Evolutionary conservation across 2,329 filamentous ascomycete species (phyloP).

Genomic region (Fusarium siculi): DNA sequence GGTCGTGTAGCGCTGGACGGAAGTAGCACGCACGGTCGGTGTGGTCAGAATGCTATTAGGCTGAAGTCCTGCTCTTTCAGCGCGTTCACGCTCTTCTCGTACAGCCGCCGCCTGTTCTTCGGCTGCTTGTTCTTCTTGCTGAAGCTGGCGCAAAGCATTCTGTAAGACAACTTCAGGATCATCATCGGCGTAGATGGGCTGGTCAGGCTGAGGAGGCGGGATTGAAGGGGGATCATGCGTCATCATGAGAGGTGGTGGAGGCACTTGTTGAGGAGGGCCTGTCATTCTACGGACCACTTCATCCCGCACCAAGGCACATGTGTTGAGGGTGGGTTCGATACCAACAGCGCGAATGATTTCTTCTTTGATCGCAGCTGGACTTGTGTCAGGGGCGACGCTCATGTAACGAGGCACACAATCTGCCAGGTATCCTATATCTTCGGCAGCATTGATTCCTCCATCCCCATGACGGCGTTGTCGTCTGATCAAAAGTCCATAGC

Average conservation of each 20-base stretch:
- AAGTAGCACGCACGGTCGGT: slow-evolving; percentile 43
- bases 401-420: slow-evolving; percentile 70
- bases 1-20: slow-evolving; percentile 48
- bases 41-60: slow-evolving; percentile 49
- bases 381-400: slow-evolving; percentile 66
- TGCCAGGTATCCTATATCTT: slow-evolving; percentile 69
- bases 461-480: slow-evolving; percentile 65
- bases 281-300: slow-evolving; percentile 60
- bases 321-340: slow-evolving; percentile 63
- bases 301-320: slow-evolving; percentile 67
- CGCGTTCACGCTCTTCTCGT: slow-evolving; percentile 63
- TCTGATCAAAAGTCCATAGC: slow-evolving; percentile 67
- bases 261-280: slow-evolving; percentile 33
- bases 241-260: slow-evolving; percentile 40
- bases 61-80: slow-evolving; percentile 52
- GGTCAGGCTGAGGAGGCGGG: slow-evolving; percentile 47
- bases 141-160: slow-evolving; percentile 67
- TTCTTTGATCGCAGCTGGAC: slow-evolving; percentile 68
- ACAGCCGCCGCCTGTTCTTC: slow-evolving; percentile 67
- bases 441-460: slow-evolving; percentile 58
- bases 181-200: slow-evolving; percentile 59
- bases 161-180: slow-evolving; percentile 69
- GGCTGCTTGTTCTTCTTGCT: slow-evolving; percentile 68
- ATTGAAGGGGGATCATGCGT: slow-evolving; percentile 42
- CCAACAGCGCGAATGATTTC: slow-evolving; percentile 65